Evolutionary conservation across 129 eudicot genomes (phyloP), one percentile per base, ranked within the genome.

Genomic region (Erigeron canadensis): DNA sequence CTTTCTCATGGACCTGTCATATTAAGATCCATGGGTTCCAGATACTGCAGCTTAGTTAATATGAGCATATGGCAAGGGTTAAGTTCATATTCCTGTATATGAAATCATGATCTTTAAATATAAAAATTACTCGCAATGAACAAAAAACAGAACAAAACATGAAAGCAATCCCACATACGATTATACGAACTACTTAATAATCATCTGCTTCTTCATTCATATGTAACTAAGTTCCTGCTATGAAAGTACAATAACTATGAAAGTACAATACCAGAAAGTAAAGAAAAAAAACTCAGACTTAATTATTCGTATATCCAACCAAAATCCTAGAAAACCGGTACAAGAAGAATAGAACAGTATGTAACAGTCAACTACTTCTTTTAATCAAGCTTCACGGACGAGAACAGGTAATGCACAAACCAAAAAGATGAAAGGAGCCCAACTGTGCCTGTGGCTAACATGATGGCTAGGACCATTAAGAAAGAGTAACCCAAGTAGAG

Each of bases 371-470:
- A 28, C 18, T 37, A 16, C 65, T 17, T 38, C 69, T 34, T 75
- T 80, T 48, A 81, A 53, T 81, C 84, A 50, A 81, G 74, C 71
- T 81, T 81, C 53, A 81, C 84, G 10, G 84, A 81, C 0, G 81
- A 81, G 81, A 81, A 81, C 75, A 81, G 48, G 68, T 81, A 81
- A 76, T 81, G 84, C 77, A 81, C 84, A 16, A 81, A 81, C 84
- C 84, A 81, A 61, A 81, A 76, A 1, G 84, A 81, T 58, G 84
- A 81, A 60, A 81, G 84, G 60, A 81, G 71, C 57, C 84, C 84
- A 38, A 81, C 81, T 4, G 84, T 81, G 6, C 84, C 81, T 0
- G 81, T 81, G 45, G 84, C 84, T 21, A 81, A 51, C 84, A 81
- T 81, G 67, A 81, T 72, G 17, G 84, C 84, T 56, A 81, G 19